Evolutionary conservation across 2,329 filamentous ascomycete species (phyloP).

Genomic region (Hypoxylon sp.): DNA sequence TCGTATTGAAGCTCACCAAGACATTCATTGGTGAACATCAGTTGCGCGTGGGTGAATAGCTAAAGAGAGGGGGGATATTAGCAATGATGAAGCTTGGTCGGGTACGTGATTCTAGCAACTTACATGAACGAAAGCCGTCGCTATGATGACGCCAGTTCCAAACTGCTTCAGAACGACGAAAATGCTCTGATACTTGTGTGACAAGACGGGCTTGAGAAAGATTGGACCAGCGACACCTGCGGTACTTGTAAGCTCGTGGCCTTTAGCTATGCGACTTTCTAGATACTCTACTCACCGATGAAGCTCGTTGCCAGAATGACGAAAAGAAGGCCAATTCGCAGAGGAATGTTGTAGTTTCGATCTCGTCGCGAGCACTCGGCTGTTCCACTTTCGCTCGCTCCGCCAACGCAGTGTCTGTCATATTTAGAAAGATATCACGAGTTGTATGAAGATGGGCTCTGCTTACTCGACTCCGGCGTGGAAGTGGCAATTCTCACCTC

Average conservation of each 20-base stretch:
- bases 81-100: background rate
- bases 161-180: conserved; percentile 80
- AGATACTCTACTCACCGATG: conserved; percentile 63
- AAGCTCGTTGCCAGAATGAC: conserved; percentile 78
- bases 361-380: conserved; percentile 62
- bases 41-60: conserved; percentile 79
- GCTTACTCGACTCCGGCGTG: conserved; percentile 82
- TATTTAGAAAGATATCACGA: background rate
- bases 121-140: conserved; percentile 79
- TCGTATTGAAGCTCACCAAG: conserved; percentile 77
- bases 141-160: conserved; percentile 80
- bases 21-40: conserved; percentile 82
- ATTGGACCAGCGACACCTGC: conserved; percentile 76
- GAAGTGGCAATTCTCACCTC: conserved; percentile 74
- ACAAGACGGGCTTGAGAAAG: conserved; percentile 71
- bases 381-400: conserved; percentile 58
- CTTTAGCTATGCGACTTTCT: background rate
- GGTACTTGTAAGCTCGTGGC: conserved; percentile 27
- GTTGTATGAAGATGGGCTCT: background rate
- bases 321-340: conserved; percentile 80
- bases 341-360: conserved; percentile 75
- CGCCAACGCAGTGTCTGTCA: conserved; percentile 70
- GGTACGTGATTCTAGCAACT: conserved; percentile 47
- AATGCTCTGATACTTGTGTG: conserved; percentile 63
- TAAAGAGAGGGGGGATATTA: conserved; percentile 51